A percentile compares a stretch with the other conserved stretches of the same genome.
These are phyloP conservation scores for Plantago coronopus DNA, from an alignment of 305 asterid genomes.

Conservation along the genomic window DNA sequence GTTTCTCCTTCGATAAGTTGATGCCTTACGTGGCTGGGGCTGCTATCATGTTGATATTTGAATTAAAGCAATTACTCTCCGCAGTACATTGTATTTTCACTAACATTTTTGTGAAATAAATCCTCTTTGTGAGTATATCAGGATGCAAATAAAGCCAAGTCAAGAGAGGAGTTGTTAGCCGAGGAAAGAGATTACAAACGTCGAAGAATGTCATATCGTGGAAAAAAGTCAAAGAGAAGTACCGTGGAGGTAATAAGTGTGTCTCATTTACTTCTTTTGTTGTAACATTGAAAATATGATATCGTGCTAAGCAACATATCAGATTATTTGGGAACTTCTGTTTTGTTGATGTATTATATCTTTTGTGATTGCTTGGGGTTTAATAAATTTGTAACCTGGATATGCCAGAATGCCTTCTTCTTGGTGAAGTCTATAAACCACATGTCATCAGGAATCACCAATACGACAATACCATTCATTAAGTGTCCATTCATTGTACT, in stretches of 20 bases:
- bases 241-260: slow-evolving; percentile 49
- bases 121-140: slow-evolving; percentile 26
- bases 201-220: slow-evolving; percentile 93
- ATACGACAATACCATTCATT: neutral
- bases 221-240: slow-evolving; percentile 74
- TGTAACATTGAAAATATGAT: neutral
- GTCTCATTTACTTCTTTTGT: slow-evolving; percentile 20
- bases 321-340: neutral
- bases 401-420: neutral
- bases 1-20: neutral
- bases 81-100: neutral
- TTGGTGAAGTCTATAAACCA: neutral
- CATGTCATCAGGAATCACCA: neutral
- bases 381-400: neutral
- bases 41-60: neutral
- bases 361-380: neutral
- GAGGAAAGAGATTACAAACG: slow-evolving; percentile 99
- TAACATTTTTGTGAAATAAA: neutral
- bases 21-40: neutral
- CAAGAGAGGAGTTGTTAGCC: slow-evolving; percentile 85
- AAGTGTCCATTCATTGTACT: neutral
- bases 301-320: neutral
- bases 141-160: slow-evolving; percentile 62
- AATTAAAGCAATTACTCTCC: too few relatives aligned
- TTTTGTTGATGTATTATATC: neutral